Conservation (phyloP, 2,329 filamentous ascomycete species). For the Drechslerella dactyloides region DNA sequence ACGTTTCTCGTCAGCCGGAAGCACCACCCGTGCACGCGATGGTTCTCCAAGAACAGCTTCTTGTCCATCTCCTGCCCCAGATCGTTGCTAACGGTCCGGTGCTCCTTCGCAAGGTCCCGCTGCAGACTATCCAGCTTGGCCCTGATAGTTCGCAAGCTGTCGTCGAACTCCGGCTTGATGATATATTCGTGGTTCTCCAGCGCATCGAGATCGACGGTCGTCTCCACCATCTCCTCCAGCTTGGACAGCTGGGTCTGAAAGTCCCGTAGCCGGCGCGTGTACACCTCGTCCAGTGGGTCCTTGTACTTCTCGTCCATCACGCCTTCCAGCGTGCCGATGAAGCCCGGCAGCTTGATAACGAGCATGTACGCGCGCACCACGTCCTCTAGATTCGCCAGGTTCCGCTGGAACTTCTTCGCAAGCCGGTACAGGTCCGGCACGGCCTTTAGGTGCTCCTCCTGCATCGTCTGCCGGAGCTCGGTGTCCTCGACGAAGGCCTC, state of each 20-base stretch:
- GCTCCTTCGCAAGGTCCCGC: constrained; percentile 82
- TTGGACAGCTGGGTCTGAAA: constrained; percentile 79
- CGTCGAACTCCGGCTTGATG: constrained; percentile 98
- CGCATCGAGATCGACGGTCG: constrained; percentile 92
- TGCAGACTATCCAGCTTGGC: constrained; percentile 87
- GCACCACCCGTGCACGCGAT: constrained; percentile 94
- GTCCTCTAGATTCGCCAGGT: constrained; percentile 89
- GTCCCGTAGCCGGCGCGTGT: constrained; percentile 78
- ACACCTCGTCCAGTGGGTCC: constrained; percentile 81
- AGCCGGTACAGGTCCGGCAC: constrained; percentile 94
- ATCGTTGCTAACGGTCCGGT: constrained; percentile 76
- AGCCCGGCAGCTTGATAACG: constrained; percentile 85
- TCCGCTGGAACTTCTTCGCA: constrained; percentile 91
- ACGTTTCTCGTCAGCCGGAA: constrained; percentile 83
- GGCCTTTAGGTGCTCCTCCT: constrained; percentile 90
- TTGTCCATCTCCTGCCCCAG: constrained; percentile 93
- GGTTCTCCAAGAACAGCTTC: constrained; percentile 96
- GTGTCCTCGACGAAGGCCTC: constrained; percentile 94
- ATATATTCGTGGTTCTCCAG: constrained; percentile 97
- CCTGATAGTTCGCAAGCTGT: constrained; percentile 82
- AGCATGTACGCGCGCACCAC: constrained; percentile 96
- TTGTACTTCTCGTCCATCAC: constrained; percentile 96
- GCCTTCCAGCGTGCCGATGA: constrained; percentile 84
- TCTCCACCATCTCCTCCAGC: constrained; percentile 97
- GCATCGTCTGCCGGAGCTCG: constrained; percentile 90